Percentiles rank a stretch among this genome's conserved stretches.
phyloP scores from a whole-genome alignment of 1,284 basidiomycete species.

The Papiliotrema flavescens region DNA sequence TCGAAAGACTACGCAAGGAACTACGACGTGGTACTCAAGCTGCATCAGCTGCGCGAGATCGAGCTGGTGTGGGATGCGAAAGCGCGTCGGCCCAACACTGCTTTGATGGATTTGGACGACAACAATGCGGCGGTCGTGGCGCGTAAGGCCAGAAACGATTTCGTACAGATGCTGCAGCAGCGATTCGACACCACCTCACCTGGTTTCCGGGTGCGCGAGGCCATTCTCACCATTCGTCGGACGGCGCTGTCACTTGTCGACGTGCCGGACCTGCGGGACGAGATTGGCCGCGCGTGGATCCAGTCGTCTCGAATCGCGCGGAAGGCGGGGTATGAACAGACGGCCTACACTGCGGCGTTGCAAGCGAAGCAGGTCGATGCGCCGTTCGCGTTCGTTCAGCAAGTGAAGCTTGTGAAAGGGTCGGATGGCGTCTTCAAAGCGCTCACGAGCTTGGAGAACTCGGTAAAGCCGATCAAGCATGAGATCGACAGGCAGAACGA shows the following conservation, averaged over 20 bases:
- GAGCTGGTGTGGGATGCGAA: conserved; percentile 64
- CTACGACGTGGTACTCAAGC: conserved; percentile 80
- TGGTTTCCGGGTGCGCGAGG: conserved; percentile 87
- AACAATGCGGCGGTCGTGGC: conserved; percentile 12
- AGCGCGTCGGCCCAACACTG: conserved; percentile 5
- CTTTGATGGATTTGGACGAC: conserved; percentile 1
- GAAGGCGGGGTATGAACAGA: conserved; percentile 92
- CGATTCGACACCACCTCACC: conserved; percentile 62
- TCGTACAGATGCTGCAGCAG: conserved; percentile 29
- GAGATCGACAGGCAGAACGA: conserved; percentile 41
- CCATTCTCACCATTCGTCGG: conserved; percentile 82
- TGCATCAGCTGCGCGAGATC: conserved; percentile 87
- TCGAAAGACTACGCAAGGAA: conserved; percentile 78
- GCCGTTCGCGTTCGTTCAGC: conserved; percentile 83
- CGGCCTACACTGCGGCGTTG: conserved; percentile 91
- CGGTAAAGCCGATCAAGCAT: conserved; percentile 60
- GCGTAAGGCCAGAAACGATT: conserved; percentile 4
- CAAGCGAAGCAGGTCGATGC: conserved; percentile 78
- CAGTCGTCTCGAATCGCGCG: conserved; percentile 90
- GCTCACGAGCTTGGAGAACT: conserved; percentile 81
- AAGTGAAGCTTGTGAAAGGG: conserved; percentile 78
- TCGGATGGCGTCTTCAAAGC: conserved; percentile 82
- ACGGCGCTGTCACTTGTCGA: conserved; percentile 65
- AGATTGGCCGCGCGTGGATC: conserved; percentile 84
- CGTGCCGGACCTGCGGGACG: conserved; percentile 47